Percentiles rank a stretch among this genome's conserved stretches.
Conservation (phyloP, 2,329 filamentous ascomycete species). For the Trichoderma koningiopsis region DNA sequence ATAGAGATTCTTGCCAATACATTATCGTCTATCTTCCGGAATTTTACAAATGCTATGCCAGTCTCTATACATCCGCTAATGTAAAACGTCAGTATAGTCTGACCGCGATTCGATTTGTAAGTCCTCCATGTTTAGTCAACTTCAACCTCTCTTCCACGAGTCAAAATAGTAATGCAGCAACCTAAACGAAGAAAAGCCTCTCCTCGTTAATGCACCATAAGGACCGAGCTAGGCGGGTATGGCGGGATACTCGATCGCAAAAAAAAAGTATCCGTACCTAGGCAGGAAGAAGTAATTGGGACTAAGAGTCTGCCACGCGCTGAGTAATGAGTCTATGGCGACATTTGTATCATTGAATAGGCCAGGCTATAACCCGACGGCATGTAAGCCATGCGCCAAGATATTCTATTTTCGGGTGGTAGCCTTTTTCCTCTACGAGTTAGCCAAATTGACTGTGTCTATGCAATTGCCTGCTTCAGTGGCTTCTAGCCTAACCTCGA, state of each 20-base stretch:
- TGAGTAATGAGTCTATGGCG: neutral
- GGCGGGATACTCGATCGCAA: neutral
- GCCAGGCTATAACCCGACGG: no score
- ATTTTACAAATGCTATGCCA: neutral
- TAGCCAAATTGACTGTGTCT: neutral
- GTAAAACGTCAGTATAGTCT: neutral
- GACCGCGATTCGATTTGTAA: neutral
- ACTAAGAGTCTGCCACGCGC: neutral
- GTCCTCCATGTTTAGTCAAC: neutral
- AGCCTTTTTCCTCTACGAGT: neutral
- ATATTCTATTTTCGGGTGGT: neutral
- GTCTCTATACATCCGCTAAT: neutral
- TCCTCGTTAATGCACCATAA: neutral
- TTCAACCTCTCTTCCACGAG: neutral
- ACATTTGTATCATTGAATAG: no score
- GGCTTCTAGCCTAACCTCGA: neutral
- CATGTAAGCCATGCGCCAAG: neutral
- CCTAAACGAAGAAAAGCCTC: no score
- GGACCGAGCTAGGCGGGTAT: neutral
- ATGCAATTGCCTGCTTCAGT: neutral
- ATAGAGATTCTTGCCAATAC: neutral
- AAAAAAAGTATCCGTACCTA: neutral
- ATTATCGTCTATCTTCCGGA: neutral
- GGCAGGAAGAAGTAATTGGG: no score
- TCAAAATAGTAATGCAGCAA: no score